Base-by-base conservation (phyloP, 345 rosid genomes). In the Dipteronia dyeriana region DNA sequence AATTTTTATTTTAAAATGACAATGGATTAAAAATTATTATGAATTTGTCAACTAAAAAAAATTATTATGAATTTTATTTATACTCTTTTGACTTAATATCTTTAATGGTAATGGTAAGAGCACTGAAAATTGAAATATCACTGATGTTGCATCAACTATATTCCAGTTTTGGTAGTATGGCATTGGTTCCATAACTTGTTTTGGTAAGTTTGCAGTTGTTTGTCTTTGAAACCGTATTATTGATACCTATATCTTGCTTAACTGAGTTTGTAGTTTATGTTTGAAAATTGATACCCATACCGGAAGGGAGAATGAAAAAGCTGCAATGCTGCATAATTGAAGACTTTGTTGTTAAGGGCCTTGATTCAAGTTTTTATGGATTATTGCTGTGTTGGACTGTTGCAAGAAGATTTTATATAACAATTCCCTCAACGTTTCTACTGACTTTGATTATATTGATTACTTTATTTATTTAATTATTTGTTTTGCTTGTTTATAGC, bases 401-500 rank as follows among this genome's bases (percentile, higher is more conserved):
- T 66, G 22, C 20, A 14, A 31, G 78, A 75, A 66, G 60, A 51
- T 66, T 65, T 65, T 34, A 47, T 20, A 3, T 22, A 34, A 51
- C 6, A 9, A 11, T 22, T 41, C 9, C 23, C 49, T 49, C 11
- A 22, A 22, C 59, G 20, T 76, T 22, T 56, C 3, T 25, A 1
- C 53, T 66, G 54, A 45, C 74, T 12, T 73, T n/a, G 43, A 65
- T 51, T 69, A 16, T 38, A 41, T 22, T 72, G 25, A 29, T 34
- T 69, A 56, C 23, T 57, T 34, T 34, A 34, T 34, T 34, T 34
- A 41, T 41, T 9, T 41, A 41, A 7, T 43, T 69, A 68, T 26
- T 45, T 77, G 62, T 53, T 20, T 78, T 78, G 43, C 60, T 72
- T 79, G 70, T 68, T 70, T 75, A 41, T 79, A 94, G 97, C 88